phyloP scores from a whole-genome alignment of 2,329 filamentous ascomycete genomes.

The Ophiocordyceps camponoti-saundersi region DNA sequence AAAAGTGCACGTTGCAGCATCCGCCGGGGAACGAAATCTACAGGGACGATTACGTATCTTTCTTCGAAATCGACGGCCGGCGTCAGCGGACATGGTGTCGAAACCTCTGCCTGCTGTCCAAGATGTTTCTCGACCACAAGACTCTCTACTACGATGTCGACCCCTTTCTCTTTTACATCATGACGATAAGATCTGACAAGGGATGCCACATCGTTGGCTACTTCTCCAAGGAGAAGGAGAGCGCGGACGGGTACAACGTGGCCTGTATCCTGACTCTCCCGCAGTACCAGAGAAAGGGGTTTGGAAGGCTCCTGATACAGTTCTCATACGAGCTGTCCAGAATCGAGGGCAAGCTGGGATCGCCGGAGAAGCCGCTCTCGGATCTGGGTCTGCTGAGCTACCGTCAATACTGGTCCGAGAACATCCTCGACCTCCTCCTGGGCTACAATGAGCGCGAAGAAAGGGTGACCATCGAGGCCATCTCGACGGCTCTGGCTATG shows the following conservation, averaged over 20 bases:
- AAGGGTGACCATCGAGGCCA: constrained; percentile 69
- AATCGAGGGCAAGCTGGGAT: constrained; percentile 87
- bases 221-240: constrained; percentile 97
- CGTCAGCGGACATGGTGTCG: constrained; percentile 93
- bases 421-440: constrained; percentile 74
- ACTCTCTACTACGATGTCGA: constrained; percentile 99
- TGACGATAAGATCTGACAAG: constrained; percentile 76
- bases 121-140: constrained; percentile 95
- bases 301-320: constrained; percentile 82
- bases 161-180: constrained; percentile 95
- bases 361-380: constrained; percentile 88
- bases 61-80: constrained; percentile 93
- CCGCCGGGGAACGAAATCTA: constrained; percentile 98
- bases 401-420: constrained; percentile 94
- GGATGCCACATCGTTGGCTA: constrained; percentile 97
- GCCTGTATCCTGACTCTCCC: constrained; percentile 94
- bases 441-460: constrained; percentile 50
- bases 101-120: constrained; percentile 84
- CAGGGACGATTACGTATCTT: constrained; percentile 80
- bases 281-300: constrained; percentile 90
- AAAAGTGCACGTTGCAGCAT: constrained; percentile 80
- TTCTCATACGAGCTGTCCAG: constrained; percentile 96
- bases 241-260: constrained; percentile 90
- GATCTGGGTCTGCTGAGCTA: constrained; percentile 89
- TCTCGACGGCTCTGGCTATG: constrained; percentile 72